phyloP scores from a whole-genome alignment of 2,329 filamentous ascomycete genomes.

The Davidsoniella eucalypti region DNA sequence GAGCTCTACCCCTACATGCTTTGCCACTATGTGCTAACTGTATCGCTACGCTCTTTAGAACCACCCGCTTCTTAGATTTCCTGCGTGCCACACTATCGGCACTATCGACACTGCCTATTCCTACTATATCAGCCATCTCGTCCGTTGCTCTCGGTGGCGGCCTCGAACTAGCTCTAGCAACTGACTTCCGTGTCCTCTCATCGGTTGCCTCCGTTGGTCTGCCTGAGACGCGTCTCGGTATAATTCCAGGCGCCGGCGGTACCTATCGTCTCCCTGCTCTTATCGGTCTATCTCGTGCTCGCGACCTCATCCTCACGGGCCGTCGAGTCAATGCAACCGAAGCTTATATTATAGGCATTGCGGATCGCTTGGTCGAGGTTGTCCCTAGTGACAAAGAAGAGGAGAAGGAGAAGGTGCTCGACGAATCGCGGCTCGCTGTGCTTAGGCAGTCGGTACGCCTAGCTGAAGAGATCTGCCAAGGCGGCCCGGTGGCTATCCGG shows the following conservation, averaged over 20 bases:
- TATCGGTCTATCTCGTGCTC: constrained; percentile 65
- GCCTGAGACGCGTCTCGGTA: constrained; percentile 82
- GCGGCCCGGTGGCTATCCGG: constrained; percentile 67
- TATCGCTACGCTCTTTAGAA: constrained; percentile 32
- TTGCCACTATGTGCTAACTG: neutral
- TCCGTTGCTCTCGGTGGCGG: constrained; percentile 83
- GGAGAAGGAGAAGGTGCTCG: constrained; percentile 30
- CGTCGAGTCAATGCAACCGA: constrained; percentile 69
- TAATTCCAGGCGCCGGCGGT: constrained; percentile 87
- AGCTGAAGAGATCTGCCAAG: constrained; percentile 74
- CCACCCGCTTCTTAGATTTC: constrained; percentile 56
- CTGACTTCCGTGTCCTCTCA: constrained; percentile 74
- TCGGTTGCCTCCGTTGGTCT: constrained; percentile 65
- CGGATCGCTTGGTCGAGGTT: constrained; percentile 77
- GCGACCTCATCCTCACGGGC: constrained; percentile 81
- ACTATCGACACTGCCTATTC: constrained; percentile 63
- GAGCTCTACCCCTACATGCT: neutral
- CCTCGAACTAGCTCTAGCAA: constrained; percentile 79
- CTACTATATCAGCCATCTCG: constrained; percentile 76
- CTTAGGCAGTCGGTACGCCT: constrained; percentile 62
- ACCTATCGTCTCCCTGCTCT: constrained; percentile 73
- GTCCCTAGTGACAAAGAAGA: constrained; percentile 23
- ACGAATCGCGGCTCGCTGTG: constrained; percentile 47
- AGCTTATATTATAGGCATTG: constrained; percentile 81
- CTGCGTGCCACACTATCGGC: constrained; percentile 61